Base-by-base conservation (phyloP, 257 asterid species). In the Coffea canephora region DNA sequence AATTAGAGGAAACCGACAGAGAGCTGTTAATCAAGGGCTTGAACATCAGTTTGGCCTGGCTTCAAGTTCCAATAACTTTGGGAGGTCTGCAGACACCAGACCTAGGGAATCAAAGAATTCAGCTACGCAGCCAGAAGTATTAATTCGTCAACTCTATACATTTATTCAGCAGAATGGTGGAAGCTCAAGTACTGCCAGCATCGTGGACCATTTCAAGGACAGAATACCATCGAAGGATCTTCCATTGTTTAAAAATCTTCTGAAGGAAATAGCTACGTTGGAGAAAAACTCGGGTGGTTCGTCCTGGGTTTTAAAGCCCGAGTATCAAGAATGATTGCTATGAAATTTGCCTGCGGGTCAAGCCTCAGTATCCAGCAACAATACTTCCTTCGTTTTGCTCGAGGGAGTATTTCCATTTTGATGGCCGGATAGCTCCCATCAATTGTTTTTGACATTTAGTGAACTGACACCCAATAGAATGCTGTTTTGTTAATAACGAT, bases 141-240 rank as follows among this genome's bases (percentile, higher is more conserved):
- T 96, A 84, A 91, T 94, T 84, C 97, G 97, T 69, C 95, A 93
- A 81, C 90, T 96, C 11, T 92, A 98, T 80, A 89, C 97, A 10
- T 96, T 92, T 82, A 90, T 96, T 83, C 99, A 93, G 83, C 86
- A 74, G 81, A 87, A 82, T 49, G 97, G 96, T 61, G 98, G 99
- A 75, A 87, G 88, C 34, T 79, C 94, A 43, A 89, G 87, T 85
- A 93, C 99, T n/a, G 87, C 88, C 61, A 82, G 87, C 84, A 92
- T 95, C 71, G 98, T 92, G 48, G 88, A 84, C 76, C 90, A 93
- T 81, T 95, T 93, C 82, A 92, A 83, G 84, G 94, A 91, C 15
- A 87, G 91, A 83, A 87, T 95, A 80, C 96, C 99, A 46, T 84
- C 96, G 0, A 91, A 93, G 83, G 98, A 93, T 83, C 82, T 91